A percentile compares a stretch with the other conserved stretches of the same genome.
These are phyloP conservation scores for Penicillium oxalicum DNA, from an alignment of 2,329 filamentous ascomycete species.

Conservation along the genomic window DNA sequence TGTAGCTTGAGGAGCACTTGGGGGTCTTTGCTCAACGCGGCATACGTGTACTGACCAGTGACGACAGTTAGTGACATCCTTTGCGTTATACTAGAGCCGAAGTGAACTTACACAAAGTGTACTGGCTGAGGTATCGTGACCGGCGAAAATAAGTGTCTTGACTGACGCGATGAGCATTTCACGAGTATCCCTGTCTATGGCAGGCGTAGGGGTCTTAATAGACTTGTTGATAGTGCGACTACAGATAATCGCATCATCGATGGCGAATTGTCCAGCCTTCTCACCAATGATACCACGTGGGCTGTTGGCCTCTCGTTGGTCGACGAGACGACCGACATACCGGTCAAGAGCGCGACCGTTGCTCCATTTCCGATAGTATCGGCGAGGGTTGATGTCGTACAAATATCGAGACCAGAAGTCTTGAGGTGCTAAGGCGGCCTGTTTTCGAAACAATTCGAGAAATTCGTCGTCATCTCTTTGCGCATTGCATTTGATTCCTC, in stretches of 20 bases:
- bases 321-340: constrained; percentile 11
- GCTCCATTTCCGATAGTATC: constrained; percentile 25
- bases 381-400: constrained; percentile 6
- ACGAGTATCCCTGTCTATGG: constrained; percentile 5
- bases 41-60: too few relatives aligned
- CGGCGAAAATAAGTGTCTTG: constrained; percentile 27
- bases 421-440: constrained; percentile 17
- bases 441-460: constrained; percentile 21
- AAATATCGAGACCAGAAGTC: constrained; percentile 10
- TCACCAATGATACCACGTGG: background rate
- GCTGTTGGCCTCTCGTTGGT: constrained; percentile 7
- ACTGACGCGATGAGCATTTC: constrained; percentile 17
- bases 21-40: too few relatives aligned
- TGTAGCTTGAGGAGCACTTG: too few relatives aligned
- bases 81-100: constrained; percentile 6
- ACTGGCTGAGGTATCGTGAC: constrained; percentile 24
- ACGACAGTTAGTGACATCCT: too few relatives aligned
- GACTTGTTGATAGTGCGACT: constrained; percentile 5
- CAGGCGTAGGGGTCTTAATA: background rate
- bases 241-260: constrained; percentile 9
- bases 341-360: constrained; percentile 15
- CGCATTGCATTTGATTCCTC: constrained; percentile 12
- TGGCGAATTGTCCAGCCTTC: constrained; percentile 4
- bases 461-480: constrained; percentile 34
- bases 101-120: constrained; percentile 11